These are phyloP conservation scores for Misopates orontium DNA, from an alignment of 257 asterid species.

Conservation along the genomic window DNA sequence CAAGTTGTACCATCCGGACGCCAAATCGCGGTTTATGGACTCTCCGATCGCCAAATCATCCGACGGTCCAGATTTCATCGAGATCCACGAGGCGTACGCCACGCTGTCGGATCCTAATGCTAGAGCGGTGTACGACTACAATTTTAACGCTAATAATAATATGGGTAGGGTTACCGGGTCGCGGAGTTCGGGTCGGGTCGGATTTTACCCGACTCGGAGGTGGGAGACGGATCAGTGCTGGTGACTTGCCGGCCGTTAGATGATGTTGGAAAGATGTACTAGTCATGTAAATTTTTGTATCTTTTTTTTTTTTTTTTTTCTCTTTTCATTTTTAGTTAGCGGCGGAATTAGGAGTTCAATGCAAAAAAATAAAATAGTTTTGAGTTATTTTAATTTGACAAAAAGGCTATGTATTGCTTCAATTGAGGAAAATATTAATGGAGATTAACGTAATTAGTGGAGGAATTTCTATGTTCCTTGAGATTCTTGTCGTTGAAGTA, in stretches of 20 bases:
- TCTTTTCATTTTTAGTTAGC: too few relatives aligned
- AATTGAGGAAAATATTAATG: too few relatives aligned
- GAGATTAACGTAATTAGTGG: too few relatives aligned
- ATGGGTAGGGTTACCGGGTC: constrained; percentile 24
- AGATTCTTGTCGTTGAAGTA: too few relatives aligned
- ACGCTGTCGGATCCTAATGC: constrained; percentile 84
- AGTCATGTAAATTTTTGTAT: too few relatives aligned
- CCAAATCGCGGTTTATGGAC: constrained; percentile 45
- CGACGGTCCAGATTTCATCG: constrained; percentile 67
- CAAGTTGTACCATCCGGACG: constrained; percentile 85
- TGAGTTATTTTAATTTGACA: too few relatives aligned
- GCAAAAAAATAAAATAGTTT: too few relatives aligned
- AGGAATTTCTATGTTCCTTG: too few relatives aligned
- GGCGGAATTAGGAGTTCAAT: too few relatives aligned
- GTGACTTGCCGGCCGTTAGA: constrained; percentile 31
- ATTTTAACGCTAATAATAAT: constrained; percentile 32
- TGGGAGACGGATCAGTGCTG: constrained; percentile 99
- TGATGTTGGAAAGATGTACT: too few relatives aligned
- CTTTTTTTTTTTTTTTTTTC: too few relatives aligned
- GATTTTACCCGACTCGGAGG: constrained; percentile 59
- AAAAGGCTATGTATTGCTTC: too few relatives aligned
- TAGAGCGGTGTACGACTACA: constrained; percentile 60
- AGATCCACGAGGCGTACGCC: constrained; percentile 72
- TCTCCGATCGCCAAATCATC: constrained; percentile 32
- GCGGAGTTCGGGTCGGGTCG: constrained; percentile 41